These are phyloP conservation scores for Eimeria nieschulzi DNA, from an alignment of 169 alveolate species.

Conservation along the genomic window DNA sequence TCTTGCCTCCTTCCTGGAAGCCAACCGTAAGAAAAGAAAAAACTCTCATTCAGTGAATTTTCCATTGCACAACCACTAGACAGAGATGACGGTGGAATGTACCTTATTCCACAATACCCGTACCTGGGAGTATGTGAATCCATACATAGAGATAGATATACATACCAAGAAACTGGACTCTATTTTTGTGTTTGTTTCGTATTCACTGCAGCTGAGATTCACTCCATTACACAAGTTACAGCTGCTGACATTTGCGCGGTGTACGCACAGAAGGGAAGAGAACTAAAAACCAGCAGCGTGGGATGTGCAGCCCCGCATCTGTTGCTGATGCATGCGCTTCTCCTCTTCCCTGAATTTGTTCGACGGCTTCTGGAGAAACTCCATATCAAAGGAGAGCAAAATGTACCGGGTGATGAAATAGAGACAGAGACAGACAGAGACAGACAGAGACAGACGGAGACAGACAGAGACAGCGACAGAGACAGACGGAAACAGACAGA, in stretches of 20 bases:
- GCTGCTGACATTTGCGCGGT: background rate
- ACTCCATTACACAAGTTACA: background rate
- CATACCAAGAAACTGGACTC: too few relatives aligned
- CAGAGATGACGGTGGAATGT: too few relatives aligned
- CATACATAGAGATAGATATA: too few relatives aligned
- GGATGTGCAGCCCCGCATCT: conserved; percentile 5
- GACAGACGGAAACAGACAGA: background rate
- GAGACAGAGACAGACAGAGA: too few relatives aligned
- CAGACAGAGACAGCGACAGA: background rate
- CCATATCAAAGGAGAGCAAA: conserved; percentile 1
- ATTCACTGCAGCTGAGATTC: background rate
- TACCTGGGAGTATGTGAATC: too few relatives aligned
- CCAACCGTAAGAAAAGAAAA: background rate
- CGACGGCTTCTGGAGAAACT: conserved; percentile 25
- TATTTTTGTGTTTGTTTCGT: background rate
- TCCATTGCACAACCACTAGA: too few relatives aligned
- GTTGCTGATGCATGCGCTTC: conserved; percentile 60
- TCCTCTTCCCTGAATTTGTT: conserved; percentile 52
- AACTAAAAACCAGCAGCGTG: background rate
- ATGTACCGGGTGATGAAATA: background rate
- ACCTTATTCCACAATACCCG: too few relatives aligned
- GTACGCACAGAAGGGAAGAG: background rate
- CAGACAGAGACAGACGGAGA: too few relatives aligned
- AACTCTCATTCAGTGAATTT: background rate
- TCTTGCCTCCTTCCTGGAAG: conserved; percentile 28